These are phyloP conservation scores for Camelina neglecta DNA, from an alignment of 345 rosid species.

Conservation along the genomic window DNA sequence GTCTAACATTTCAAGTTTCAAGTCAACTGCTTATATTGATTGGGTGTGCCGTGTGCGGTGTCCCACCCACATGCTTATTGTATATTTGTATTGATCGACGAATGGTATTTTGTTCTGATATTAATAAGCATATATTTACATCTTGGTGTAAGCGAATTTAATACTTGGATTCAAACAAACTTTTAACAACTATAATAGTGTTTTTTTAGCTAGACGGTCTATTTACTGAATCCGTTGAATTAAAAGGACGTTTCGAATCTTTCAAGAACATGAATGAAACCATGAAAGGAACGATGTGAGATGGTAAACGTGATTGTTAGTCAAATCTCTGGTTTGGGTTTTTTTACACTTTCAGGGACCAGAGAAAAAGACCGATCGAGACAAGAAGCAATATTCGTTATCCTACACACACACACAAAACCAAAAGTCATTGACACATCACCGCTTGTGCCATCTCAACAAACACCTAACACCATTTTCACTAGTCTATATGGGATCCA, in stretches of 20 bases:
- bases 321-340: conserved; percentile 32
- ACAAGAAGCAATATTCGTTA: background rate
- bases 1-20: background rate
- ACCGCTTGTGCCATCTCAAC: conserved; percentile 27
- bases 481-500: conserved; percentile 10
- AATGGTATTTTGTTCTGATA: background rate
- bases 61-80: conserved; percentile 1
- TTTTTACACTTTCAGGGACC: conserved; percentile 40
- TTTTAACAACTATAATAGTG: background rate
- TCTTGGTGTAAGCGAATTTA: background rate
- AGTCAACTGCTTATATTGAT: background rate
- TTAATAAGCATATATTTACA: background rate
- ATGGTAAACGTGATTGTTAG: conserved; percentile 18
- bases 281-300: background rate
- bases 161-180: background rate
- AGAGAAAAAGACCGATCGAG: conserved; percentile 25
- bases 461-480: conserved; percentile 27
- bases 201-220: background rate
- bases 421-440: conserved; percentile 14
- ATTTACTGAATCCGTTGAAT: background rate
- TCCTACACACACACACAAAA: conserved; percentile 22
- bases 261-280: background rate
- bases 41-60: background rate
- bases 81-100: background rate
- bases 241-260: background rate